Evolutionary conservation across 2,329 filamentous ascomycete species (phyloP).

Genomic region (Talaromyces sp.): DNA sequence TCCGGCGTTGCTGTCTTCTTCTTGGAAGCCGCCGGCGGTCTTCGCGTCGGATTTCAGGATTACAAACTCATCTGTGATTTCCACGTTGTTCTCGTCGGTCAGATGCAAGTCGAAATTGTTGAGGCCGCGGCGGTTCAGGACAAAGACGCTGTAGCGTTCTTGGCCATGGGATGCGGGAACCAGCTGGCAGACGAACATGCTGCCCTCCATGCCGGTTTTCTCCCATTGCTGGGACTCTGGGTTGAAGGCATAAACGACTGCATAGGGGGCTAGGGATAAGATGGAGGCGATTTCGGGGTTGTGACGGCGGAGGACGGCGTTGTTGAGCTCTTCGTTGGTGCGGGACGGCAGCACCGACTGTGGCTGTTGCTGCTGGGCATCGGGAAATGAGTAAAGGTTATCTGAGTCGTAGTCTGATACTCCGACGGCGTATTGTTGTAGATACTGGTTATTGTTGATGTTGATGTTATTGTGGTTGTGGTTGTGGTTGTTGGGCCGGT

Average conservation of each 20-base stretch:
- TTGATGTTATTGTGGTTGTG: constrained; percentile 15
- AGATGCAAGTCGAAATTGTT: constrained; percentile 66
- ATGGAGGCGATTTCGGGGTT: constrained; percentile 68
- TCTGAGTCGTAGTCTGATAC: constrained; percentile 60
- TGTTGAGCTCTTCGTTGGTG: constrained; percentile 80
- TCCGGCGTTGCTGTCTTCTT: background rate
- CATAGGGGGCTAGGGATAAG: constrained; percentile 75
- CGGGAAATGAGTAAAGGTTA: constrained; percentile 45
- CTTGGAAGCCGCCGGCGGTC: background rate
- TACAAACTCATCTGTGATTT: constrained; percentile 58
- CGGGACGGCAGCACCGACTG: constrained; percentile 45
- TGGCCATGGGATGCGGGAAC: constrained; percentile 39
- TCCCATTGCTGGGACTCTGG: constrained; percentile 66
- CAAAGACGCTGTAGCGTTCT: constrained; percentile 54
- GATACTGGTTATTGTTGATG: constrained; percentile 8
- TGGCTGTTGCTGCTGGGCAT: constrained; percentile 16
- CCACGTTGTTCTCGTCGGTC: constrained; percentile 53
- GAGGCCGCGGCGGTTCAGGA: constrained; percentile 66
- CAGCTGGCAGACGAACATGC: constrained; percentile 77
- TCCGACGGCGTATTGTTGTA: constrained; percentile 11
- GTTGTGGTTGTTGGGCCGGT: constrained; percentile 23
- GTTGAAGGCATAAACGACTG: constrained; percentile 77
- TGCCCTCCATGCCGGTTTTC: constrained; percentile 78
- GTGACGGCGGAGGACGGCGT: constrained; percentile 76
- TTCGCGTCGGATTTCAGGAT: constrained; percentile 49